Conservation (phyloP, 2,329 filamentous ascomycete species). For the Knufia fluminis region DNA sequence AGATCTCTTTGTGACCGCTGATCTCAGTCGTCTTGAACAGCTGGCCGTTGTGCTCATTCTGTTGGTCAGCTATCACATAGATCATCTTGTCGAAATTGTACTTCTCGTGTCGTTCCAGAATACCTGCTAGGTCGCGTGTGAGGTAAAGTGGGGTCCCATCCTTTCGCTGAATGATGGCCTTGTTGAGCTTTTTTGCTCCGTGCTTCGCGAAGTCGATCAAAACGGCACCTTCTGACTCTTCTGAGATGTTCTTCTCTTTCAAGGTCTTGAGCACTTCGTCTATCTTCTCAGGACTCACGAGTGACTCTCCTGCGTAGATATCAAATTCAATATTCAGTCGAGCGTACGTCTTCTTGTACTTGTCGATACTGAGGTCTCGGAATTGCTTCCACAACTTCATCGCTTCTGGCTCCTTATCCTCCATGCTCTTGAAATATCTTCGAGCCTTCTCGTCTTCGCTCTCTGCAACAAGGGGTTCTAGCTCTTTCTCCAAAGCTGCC, state of each 20-base stretch:
- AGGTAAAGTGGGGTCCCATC: constrained; percentile 61
- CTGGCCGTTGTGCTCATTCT: constrained; percentile 56
- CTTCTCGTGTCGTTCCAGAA: constrained; percentile 52
- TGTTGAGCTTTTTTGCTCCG: constrained; percentile 56
- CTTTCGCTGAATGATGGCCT: constrained; percentile 57
- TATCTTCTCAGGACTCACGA: constrained; percentile 55
- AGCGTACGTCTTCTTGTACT: constrained; percentile 56
- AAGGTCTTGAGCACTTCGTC: constrained; percentile 50
- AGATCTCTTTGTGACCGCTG: constrained; percentile 52
- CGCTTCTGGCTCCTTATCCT: constrained; percentile 50
- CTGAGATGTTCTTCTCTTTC: constrained; percentile 51
- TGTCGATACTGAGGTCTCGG: constrained; percentile 54
- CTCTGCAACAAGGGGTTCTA: constrained; percentile 40
- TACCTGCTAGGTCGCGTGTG: constrained; percentile 59
- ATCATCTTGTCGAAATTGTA: constrained; percentile 61
- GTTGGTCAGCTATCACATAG: constrained; percentile 56
- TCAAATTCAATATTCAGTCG: constrained; percentile 57
- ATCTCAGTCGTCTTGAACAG: constrained; percentile 57
- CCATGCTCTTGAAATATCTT: constrained; percentile 59
- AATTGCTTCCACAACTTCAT: constrained; percentile 55
- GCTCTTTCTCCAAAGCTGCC: constrained; percentile 35
- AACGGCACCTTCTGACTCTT: constrained; percentile 56
- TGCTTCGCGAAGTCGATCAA: constrained; percentile 64
- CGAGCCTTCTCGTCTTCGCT: constrained; percentile 45
- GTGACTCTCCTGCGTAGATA: constrained; percentile 61